These are phyloP conservation scores for Schwanniomyces polymorphus DNA, from an alignment of 805 yeast species.

Conservation along the genomic window DNA sequence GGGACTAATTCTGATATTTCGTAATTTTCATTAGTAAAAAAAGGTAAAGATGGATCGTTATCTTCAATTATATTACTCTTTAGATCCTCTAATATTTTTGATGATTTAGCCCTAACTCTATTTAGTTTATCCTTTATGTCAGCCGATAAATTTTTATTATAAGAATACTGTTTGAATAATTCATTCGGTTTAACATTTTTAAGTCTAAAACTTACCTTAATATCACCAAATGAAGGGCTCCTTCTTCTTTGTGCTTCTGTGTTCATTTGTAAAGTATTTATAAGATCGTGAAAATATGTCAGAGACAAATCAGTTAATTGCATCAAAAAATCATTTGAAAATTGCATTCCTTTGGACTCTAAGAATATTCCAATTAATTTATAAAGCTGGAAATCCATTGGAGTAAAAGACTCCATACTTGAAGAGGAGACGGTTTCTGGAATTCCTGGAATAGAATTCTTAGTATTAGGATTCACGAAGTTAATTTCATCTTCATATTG, in stretches of 20 bases:
- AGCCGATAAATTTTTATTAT: slow-evolving; percentile 13
- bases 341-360: slow-evolving; percentile 17
- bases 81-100: slow-evolving; percentile 7
- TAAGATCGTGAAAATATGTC: slow-evolving; percentile 34
- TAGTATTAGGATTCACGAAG: neutral
- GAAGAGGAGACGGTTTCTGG: neutral
- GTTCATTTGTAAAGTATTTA: slow-evolving; percentile 45
- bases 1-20: slow-evolving; percentile 58
- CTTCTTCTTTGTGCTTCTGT: slow-evolving; percentile 62
- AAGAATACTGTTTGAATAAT: slow-evolving; percentile 35
- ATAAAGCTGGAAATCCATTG: slow-evolving; percentile 27
- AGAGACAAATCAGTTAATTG: slow-evolving; percentile 28
- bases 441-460: neutral
- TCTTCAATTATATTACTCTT: slow-evolving; percentile 11
- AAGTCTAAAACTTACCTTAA: slow-evolving; percentile 43
- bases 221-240: slow-evolving; percentile 53
- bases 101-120: slow-evolving; percentile 9
- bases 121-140: slow-evolving; percentile 8
- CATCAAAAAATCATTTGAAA: slow-evolving; percentile 27
- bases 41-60: slow-evolving; percentile 46
- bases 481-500: neutral
- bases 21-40: slow-evolving; percentile 53
- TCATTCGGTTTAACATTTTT: slow-evolving; percentile 41
- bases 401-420: slow-evolving; percentile 5
- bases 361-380: slow-evolving; percentile 28